Evolutionary conservation across 805 yeast genomes (phyloP), one percentile per base, ranked within the genome.

Genomic region (Sugiyamaella marilandica): DNA sequence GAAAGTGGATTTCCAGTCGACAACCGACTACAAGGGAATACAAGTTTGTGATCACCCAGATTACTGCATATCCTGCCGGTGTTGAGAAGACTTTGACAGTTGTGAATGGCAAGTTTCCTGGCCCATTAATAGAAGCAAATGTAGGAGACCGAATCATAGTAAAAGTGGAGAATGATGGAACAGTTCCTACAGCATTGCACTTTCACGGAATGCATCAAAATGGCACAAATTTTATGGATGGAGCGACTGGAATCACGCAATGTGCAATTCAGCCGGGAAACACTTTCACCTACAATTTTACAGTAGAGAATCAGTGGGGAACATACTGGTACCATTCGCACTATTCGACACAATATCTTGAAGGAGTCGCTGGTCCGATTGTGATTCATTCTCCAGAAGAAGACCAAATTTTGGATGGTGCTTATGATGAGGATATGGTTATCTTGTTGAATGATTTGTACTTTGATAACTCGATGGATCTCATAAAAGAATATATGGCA

Each of bases 271-370:
- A 63, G 5, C 71, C 75, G 9, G 80, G 79, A 0, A 65, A 61
- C 7, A 52, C 65, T 2, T 78, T 71, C 62, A 64, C 69, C 0
- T 77, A 80, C 56, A 60, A 66, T 41, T 79, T 79, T 60, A 70
- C 70, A 14, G 63, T 70, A 2, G 63, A 58, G 1, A 65, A 66
- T 45, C 79, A 76, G 51, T 62, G 67, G 29, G 84, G 84, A 0
- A 73, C 82, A 0, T 75, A 66, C 49, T 80, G 84, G 84, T 80
- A 79, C 62, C 84, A 80, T 56, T 72, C 81, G 3, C 84, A 80
- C 50, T 69, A 66, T 51, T 62, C 71, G 9, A 74, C 76, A 1
- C 80, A 79, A 56, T 69, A 74, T 51, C 67, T 75, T 33, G 79
- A 76, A 54, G 83, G 83, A 1, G 59, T 80, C 2, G 66, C 70